Conservation (phyloP, 495 filamentous ascomycete species). For the Letharia lupina region DNA sequence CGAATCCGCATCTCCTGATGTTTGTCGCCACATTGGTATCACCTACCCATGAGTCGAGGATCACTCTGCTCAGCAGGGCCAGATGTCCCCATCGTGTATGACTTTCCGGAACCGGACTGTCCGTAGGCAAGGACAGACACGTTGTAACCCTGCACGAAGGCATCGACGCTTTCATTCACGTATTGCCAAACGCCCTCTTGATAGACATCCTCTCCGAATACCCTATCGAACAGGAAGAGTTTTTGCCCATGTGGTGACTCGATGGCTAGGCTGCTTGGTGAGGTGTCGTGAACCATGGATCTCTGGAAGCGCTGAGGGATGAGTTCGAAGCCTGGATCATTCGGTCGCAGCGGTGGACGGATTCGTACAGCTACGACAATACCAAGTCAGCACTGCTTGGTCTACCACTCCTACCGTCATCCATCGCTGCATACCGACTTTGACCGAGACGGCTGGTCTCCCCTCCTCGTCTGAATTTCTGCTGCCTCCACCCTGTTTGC, state of each 20-base stretch:
- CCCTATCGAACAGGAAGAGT: conserved; percentile 90
- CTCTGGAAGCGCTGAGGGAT: conserved; percentile 93
- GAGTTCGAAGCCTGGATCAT: conserved; percentile 86
- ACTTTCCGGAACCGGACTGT: conserved; percentile 99
- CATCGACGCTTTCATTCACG: conserved; percentile 77
- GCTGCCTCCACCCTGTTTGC: conserved; percentile 70
- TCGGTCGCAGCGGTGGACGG: conserved; percentile 73
- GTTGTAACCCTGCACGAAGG: conserved; percentile 96
- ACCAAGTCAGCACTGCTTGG: conserved; percentile 25
- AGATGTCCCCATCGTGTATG: conserved; percentile 97
- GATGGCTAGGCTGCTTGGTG: conserved; percentile 73
- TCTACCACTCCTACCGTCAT: conserved; percentile 18
- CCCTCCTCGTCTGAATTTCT: conserved; percentile 88
- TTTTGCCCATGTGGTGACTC: conserved; percentile 89
- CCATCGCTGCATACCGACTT: conserved; percentile 65
- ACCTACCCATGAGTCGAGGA: conserved; percentile 68
- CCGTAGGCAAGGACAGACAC: conserved; percentile 96
- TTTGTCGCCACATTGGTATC: not conserved
- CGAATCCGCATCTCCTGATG: not conserved
- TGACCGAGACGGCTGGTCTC: conserved; percentile 73
- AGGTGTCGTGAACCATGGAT: conserved; percentile 82
- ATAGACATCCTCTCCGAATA: conserved; percentile 74
- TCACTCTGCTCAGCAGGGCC: conserved; percentile 77
- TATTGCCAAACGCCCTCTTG: conserved; percentile 97
- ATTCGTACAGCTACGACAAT: conserved; percentile 71